Evolutionary conservation across 371 early-diverging fungal genomes (phyloP), one percentile per base, ranked within the genome.

Genomic region (Mortierella sp.): DNA sequence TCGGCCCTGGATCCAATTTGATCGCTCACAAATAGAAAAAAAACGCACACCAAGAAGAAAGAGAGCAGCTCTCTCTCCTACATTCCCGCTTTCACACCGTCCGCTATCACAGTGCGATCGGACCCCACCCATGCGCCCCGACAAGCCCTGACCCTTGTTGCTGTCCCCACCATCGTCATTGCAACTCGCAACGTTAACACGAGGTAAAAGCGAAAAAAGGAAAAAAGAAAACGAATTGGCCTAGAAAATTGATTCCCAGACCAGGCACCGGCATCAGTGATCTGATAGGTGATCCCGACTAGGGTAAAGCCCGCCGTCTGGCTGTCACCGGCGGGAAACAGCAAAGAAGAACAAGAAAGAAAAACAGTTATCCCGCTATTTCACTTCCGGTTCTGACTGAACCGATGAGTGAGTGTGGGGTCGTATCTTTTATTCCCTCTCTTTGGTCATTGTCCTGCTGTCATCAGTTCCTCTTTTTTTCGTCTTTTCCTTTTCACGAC

Each of bases 1-100:
- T 81, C 81, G 81, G 81, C 77, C 71, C 74, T 77, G 71, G 64
- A 77, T 74, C 28, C 77, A 81, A 81, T 81, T 81, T 77, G 81
- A 81, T 81, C 71, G 81, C 81, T 81, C 77, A 59, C 74, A 73
- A 67, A 81, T 78, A 53, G 69, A 13, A 46, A 74, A 64, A 51
- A 40, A 31, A 44, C 46, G 21, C 14, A 31, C 50, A 61, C 16
- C 54, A n/a, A 71, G 31, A 53, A 53, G 43, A 40, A 48, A 73
- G 26, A 44, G 40, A 57, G 44, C 69, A 21, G 54, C 31, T 28
- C 75, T 75, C 75, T 70, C 71, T 70, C 40, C 73, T 76, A 71
- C 51, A 75, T 71, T 67, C 72, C 76, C 81, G 71, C 51, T 76
- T 71, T 67, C 72, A 24, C 26, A n/a, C 74, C 43, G 40, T 37